Evolutionary conservation across 441 rosid genomes (phyloP), one percentile per base, ranked within the genome.

Genomic region (Erodium trifolium): DNA sequence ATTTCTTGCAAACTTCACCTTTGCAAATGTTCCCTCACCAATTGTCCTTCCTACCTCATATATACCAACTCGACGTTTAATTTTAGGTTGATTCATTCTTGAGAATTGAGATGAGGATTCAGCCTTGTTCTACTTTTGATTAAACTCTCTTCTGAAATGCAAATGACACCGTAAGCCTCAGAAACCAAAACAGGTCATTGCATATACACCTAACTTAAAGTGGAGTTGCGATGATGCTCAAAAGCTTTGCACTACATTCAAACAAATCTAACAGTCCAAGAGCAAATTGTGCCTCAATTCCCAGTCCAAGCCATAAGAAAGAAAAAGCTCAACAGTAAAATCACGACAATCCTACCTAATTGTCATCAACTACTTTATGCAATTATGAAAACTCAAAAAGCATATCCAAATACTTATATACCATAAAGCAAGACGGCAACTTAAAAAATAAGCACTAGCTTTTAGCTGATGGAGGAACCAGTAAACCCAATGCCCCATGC

Each of bases 11-110:
- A 93, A 93, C 85, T 87, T 93, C 47, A 93, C 97, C 83, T 93
- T 93, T 1, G 97, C 98, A 83, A 93, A 93, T 66, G 98, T 81
- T 67, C 98, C 97, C 74, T 93, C 98, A 0, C 98, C 98, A 68
- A 93, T 91, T 12, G 97, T 93, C 79, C 96, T 88, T 66, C 98
- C 98, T 31, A 93, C 88, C 70, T 93, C 97, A 78, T 89, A 93
- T 74, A 84, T 89, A 19, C 98, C 98, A 6, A 91, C 93, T 47
- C 88, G 81, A 41, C 93, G 91, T 83, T 93, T 93, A 10, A 87
- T 78, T 80, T 86, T 93, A 67, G 99, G 77, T 71, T 84, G 88
- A 83, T 84, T 89, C 98, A 93, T 93, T 49, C 49, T 74, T 12
- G 29, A 63, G 45, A 41, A 37, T 37, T 31, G 34, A 31, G 73